Evolutionary conservation across 345 rosid genomes (phyloP).

Genomic region (Turnera subulata): DNA sequence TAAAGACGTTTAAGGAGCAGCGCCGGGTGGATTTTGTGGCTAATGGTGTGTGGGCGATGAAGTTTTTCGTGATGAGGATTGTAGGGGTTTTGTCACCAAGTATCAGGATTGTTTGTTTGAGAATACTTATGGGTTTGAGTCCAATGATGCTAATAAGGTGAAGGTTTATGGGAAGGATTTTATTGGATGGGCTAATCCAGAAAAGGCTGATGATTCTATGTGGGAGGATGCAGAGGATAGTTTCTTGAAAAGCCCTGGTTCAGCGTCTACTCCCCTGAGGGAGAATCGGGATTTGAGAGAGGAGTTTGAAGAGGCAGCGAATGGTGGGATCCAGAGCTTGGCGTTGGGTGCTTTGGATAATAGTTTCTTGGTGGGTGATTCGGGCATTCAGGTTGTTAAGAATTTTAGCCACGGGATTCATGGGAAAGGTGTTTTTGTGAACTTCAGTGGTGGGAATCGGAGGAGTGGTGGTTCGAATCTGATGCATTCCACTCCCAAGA

Average conservation of each 20-base stretch:
- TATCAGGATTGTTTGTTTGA: constrained; percentile 77
- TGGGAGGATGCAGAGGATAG: constrained; percentile 98
- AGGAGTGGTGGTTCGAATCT: constrained; percentile 28
- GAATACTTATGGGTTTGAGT: constrained; percentile 73
- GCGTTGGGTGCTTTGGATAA: constrained; percentile 95
- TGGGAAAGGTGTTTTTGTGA: constrained; percentile 89
- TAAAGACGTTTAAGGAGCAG: constrained; percentile 73
- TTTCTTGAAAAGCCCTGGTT: constrained; percentile 52
- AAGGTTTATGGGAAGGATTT: constrained; percentile 94
- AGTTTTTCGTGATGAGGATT: constrained; percentile 61
- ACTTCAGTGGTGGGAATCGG: constrained; percentile 35
- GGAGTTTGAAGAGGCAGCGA: constrained; percentile 88
- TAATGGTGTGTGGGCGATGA: constrained; percentile 87
- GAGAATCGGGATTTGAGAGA: constrained; percentile 68
- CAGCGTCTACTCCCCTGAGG: constrained; percentile 50
- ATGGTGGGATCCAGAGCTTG: constrained; percentile 91
- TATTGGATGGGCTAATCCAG: constrained; percentile 83
- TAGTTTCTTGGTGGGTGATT: constrained; percentile 88
- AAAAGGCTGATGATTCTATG: constrained; percentile 92
- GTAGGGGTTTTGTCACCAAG: constrained; percentile 39
- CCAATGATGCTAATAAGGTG: constrained; percentile 67
- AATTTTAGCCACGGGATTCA: constrained; percentile 89
- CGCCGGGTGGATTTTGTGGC: constrained; percentile 91
- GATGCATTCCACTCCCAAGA: constrained; percentile 65
- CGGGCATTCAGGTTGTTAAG: constrained; percentile 91